Evolutionary conservation across 129 eudicot genomes (phyloP).

Genomic region (Lactuca sativa): DNA sequence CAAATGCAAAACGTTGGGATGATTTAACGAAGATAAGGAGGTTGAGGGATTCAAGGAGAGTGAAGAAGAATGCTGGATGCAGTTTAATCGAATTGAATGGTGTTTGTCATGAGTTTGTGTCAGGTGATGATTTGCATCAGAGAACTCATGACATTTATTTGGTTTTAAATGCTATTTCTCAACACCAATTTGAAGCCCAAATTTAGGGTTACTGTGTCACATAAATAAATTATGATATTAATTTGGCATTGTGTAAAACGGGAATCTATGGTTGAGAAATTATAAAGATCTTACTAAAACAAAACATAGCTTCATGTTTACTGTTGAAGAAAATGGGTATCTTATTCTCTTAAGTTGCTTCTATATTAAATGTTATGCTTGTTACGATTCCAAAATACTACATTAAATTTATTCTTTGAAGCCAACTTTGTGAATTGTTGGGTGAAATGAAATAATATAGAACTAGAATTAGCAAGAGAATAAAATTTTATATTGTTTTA

Average conservation of each 20-base stretch:
- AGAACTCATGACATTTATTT: conserved; percentile 43
- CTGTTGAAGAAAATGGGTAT: conserved; percentile 13
- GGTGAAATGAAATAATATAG: background rate
- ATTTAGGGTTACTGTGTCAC: background rate
- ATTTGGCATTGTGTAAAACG: too few species aligned
- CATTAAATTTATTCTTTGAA: background rate
- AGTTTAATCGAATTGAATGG: conserved; percentile 65
- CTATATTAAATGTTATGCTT: background rate
- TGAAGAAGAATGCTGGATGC: conserved; percentile 71
- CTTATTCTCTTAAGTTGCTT: conserved; percentile 19
- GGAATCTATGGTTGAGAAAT: too few species aligned
- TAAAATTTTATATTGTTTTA: background rate
- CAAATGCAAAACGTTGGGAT: conserved; percentile 71
- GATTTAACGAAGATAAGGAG: conserved; percentile 58
- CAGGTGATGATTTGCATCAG: conserved; percentile 68
- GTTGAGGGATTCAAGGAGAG: conserved; percentile 48
- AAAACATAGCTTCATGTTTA: conserved; percentile 25
- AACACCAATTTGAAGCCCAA: conserved; percentile 46
- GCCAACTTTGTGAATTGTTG: too few species aligned
- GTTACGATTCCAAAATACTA: background rate
- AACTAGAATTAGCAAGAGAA: background rate
- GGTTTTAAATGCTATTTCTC: conserved; percentile 42
- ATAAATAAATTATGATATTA: too few species aligned
- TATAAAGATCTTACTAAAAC: background rate
- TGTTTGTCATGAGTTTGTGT: conserved; percentile 61